Percentiles rank a stretch among this genome's conserved stretches.
Conservation (phyloP, 2,329 filamentous ascomycete genomes). For the Teratosphaeria gauchensis region DNA sequence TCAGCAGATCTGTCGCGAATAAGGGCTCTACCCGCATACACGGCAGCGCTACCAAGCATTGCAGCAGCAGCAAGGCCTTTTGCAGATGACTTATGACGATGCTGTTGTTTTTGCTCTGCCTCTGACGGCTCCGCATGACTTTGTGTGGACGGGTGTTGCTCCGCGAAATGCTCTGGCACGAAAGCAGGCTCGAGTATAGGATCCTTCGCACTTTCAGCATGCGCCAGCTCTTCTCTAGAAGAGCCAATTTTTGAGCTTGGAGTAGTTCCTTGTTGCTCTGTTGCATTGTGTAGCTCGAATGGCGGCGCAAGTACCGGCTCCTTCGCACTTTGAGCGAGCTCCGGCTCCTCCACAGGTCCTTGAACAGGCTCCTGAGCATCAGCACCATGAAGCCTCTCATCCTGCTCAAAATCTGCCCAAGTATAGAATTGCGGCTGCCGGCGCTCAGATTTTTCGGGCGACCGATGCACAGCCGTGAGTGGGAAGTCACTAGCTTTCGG, state of each 20-base stretch:
- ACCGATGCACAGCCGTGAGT: conserved; percentile 15
- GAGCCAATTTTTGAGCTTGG: background rate
- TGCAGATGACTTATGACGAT: conserved; percentile 1
- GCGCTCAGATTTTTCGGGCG: conserved; percentile 8
- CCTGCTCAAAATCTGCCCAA: conserved; percentile 27
- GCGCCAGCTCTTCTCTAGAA: too few species aligned
- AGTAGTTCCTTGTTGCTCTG: background rate
- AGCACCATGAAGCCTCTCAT: conserved; percentile 19
- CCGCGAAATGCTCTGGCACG: too few species aligned
- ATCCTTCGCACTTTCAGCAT: too few species aligned
- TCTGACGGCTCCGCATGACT: background rate
- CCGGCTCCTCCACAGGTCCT: background rate
- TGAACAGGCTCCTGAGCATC: background rate
- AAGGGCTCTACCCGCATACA: conserved; percentile 9
- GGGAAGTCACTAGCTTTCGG: conserved; percentile 51
- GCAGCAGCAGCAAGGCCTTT: conserved; percentile 16
- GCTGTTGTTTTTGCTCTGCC: background rate
- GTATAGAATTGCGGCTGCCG: conserved; percentile 28
- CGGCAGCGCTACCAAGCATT: conserved; percentile 19
- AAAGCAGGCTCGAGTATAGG: too few species aligned
- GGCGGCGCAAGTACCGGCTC: background rate
- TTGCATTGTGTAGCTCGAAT: background rate
- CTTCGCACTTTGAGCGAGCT: background rate
- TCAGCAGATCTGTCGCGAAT: conserved; percentile 2
- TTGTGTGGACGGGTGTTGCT: too few species aligned